Conservation (phyloP, 441 rosid species). For the Gossypium davidsonii region DNA sequence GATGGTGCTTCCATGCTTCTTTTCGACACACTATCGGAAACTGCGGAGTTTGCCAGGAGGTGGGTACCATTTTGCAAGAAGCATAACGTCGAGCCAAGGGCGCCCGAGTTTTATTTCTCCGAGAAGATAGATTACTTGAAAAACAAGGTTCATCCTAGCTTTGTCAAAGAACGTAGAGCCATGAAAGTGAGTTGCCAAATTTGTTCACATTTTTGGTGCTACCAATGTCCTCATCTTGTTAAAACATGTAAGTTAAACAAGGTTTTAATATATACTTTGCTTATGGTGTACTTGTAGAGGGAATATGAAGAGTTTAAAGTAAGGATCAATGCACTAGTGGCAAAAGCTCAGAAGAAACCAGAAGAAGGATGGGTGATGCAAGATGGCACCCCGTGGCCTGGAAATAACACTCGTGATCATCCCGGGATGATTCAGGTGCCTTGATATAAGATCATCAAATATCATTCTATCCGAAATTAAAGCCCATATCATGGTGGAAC, state of each 20-base stretch:
- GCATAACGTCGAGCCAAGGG: conserved; percentile 68
- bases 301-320: conserved; percentile 95
- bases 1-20: conserved; percentile 93
- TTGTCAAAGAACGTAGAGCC: conserved; percentile 92
- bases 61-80: conserved; percentile 94
- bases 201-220: neutral
- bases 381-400: conserved; percentile 97
- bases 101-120: conserved; percentile 86
- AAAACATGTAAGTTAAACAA: neutral
- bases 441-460: neutral
- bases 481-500: neutral
- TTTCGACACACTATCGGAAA: conserved; percentile 75
- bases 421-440: conserved; percentile 95
- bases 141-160: conserved; percentile 80
- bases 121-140: conserved; percentile 88
- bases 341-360: conserved; percentile 88
- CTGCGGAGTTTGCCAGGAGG: conserved; percentile 85
- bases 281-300: conserved; percentile 38
- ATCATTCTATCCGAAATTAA: neutral
- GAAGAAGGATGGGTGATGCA: conserved; percentile 99
- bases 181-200: conserved; percentile 57
- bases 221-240: neutral
- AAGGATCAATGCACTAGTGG: conserved; percentile 69
- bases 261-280: neutral
- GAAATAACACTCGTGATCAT: conserved; percentile 88